Percentiles rank a stretch among this genome's conserved stretches.
phyloP scores from a whole-genome alignment of 78 protist species.

The Dictyostelium citrinum region DNA sequence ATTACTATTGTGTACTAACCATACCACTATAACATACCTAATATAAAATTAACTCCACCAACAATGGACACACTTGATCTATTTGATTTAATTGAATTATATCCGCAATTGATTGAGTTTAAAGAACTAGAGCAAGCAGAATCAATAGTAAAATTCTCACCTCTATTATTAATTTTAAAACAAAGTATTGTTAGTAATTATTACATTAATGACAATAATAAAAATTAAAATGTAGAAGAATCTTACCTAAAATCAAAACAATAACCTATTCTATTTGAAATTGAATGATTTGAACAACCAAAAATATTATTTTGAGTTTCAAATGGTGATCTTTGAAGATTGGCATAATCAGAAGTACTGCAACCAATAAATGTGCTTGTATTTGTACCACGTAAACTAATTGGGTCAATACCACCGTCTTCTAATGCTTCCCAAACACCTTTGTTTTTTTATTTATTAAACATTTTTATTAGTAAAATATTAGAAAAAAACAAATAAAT shows the following conservation, averaged over 20 bases:
- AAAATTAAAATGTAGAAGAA: too few species aligned
- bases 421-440: constrained; percentile 64
- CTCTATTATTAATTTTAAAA: constrained; percentile 5
- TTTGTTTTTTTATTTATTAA: too few species aligned
- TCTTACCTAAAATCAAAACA: constrained; percentile 22
- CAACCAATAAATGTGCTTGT: constrained; percentile 45
- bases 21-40: not conserved
- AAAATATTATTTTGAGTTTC: not conserved
- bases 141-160: constrained; percentile 85
- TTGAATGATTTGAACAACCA: not conserved
- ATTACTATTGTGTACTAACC: not conserved
- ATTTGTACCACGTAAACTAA: constrained; percentile 30
- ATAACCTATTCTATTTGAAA: not conserved
- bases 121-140: constrained; percentile 91
- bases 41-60: not conserved
- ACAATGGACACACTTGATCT: not conserved
- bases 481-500: too few species aligned
- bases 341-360: not conserved
- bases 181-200: not conserved
- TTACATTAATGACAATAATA: too few species aligned
- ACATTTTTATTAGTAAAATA: too few species aligned
- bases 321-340: not conserved
- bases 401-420: constrained; percentile 56
- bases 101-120: not conserved
- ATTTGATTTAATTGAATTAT: not conserved